Conservation (phyloP, 75 land plant species). For the Selaginella tamariscina region DNA sequence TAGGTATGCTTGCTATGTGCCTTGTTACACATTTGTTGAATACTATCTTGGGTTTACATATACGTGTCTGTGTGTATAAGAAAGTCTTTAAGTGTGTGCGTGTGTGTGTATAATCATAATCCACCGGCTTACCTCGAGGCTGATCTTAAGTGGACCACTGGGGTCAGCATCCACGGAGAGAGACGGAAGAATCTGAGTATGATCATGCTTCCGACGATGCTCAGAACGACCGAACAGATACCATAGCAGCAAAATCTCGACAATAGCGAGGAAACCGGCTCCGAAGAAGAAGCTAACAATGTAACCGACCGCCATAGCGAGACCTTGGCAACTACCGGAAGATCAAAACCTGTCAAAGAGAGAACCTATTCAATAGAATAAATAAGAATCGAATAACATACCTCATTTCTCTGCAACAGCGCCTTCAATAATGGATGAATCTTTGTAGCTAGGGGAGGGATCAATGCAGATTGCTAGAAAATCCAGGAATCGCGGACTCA, state of each 20-base stretch:
- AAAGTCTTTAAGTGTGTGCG: not conserved
- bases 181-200: not conserved
- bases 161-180: not conserved
- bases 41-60: too few species aligned
- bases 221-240: constrained; percentile 6
- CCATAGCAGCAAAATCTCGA: constrained; percentile 9
- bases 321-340: not conserved
- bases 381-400: too few species aligned
- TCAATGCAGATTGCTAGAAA: too few species aligned
- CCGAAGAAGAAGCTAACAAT: constrained; percentile 17
- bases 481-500: too few species aligned
- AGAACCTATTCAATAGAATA: too few species aligned
- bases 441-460: too few species aligned
- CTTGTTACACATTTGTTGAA: too few species aligned
- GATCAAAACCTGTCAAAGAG: too few species aligned
- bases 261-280: not conserved
- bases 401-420: too few species aligned
- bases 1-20: too few species aligned
- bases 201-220: not conserved
- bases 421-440: too few species aligned
- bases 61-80: not conserved
- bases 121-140: constrained; percentile 15
- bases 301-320: not conserved
- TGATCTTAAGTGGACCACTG: constrained; percentile 11
- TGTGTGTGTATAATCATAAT: not conserved